These are phyloP conservation scores for Infundibulicybe gibba DNA, from an alignment of 768 basidiomycete genomes.

Conservation along the genomic window DNA sequence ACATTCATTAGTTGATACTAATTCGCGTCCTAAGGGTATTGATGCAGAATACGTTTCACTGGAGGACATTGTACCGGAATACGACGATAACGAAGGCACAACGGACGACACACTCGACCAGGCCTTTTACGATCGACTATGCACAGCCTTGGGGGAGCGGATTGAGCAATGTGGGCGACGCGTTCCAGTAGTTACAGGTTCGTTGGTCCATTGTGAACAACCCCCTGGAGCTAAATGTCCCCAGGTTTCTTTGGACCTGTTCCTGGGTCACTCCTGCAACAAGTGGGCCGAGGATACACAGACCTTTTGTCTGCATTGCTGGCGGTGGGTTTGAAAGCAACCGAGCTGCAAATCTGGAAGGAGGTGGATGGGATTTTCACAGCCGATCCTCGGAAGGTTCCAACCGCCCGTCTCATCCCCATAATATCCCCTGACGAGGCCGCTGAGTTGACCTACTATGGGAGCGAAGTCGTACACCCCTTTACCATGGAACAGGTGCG, in stretches of 20 bases:
- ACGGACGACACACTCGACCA: slow-evolving; percentile 70
- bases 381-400: slow-evolving; percentile 95
- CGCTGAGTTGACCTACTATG: slow-evolving; percentile 97
- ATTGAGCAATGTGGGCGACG: slow-evolving; percentile 73
- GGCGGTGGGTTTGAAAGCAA: slow-evolving; percentile 83
- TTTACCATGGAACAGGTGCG: slow-evolving; percentile 94
- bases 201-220: slow-evolving; percentile 7
- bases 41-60: slow-evolving; percentile 96
- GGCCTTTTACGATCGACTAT: slow-evolving; percentile 81
- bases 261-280: slow-evolving; percentile 87
- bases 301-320: slow-evolving; percentile 94
- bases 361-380: slow-evolving; percentile 99
- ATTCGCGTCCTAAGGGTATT: slow-evolving; percentile 57
- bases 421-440: slow-evolving; percentile 97
- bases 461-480: slow-evolving; percentile 96
- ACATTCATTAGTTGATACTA: slow-evolving; percentile 2
- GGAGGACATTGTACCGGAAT: slow-evolving; percentile 78
- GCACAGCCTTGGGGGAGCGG: slow-evolving; percentile 72
- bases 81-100: slow-evolving; percentile 48
- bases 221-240: not conserved
- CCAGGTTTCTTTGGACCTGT: slow-evolving; percentile 93
- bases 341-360: slow-evolving; percentile 99
- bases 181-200: slow-evolving; percentile 93
- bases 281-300: slow-evolving; percentile 95
- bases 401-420: slow-evolving; percentile 87